Conservation (phyloP, 257 asterid species). For the Solanum neorickii region DNA sequence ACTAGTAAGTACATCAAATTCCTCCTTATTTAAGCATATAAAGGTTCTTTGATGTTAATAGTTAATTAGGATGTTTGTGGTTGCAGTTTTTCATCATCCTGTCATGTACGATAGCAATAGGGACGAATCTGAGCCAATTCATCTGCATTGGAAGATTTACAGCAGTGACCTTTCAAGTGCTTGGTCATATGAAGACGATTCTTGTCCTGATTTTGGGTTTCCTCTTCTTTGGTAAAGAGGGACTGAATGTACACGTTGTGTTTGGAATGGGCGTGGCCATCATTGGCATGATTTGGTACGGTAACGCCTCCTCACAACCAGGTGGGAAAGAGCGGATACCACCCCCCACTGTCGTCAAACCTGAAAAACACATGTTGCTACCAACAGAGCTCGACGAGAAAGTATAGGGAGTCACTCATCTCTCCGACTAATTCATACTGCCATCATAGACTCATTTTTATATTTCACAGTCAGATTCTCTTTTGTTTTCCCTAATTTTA, state of each 20-base stretch:
- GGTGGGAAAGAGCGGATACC: constrained; percentile 51
- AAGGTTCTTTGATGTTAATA: no score
- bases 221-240: constrained; percentile 67
- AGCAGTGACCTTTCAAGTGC: constrained; percentile 78
- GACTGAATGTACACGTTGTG: constrained; percentile 49
- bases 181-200: constrained; percentile 80
- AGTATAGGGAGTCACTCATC: constrained; percentile 17
- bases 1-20: constrained; percentile 26
- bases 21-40: background rate
- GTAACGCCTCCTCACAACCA: constrained; percentile 52
- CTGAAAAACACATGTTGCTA: constrained; percentile 31
- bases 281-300: constrained; percentile 68
- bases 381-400: constrained; percentile 25
- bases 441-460: background rate
- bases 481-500: background rate
- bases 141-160: constrained; percentile 87
- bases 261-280: constrained; percentile 60
- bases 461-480: background rate
- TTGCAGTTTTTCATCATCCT: constrained; percentile 41
- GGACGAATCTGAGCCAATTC: constrained; percentile 78
- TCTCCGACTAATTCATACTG: background rate
- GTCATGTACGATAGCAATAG: constrained; percentile 63
- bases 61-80: background rate
- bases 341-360: constrained; percentile 8
- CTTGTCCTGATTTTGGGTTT: constrained; percentile 64